Conservation (phyloP, 805 yeast genomes). For the Ogataea haglerorum region DNA sequence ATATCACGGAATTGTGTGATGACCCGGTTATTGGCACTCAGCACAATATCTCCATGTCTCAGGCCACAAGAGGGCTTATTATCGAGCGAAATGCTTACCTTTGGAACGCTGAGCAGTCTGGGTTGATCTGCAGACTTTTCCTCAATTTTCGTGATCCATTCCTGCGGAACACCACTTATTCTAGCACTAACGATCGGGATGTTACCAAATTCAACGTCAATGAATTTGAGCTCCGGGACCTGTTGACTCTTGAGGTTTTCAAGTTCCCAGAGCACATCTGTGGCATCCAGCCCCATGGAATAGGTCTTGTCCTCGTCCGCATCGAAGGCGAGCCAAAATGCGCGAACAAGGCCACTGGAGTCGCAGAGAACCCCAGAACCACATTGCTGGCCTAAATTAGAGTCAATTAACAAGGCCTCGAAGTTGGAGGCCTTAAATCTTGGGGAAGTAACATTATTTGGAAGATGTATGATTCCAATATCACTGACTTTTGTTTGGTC, state of each 20-base stretch:
- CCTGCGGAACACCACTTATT: slow-evolving; percentile 81
- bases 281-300: slow-evolving; percentile 73
- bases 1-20: slow-evolving; percentile 69
- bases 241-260: slow-evolving; percentile 47
- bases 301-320: slow-evolving; percentile 72
- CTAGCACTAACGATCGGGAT: slow-evolving; percentile 72
- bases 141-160: slow-evolving; percentile 73
- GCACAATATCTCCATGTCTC: slow-evolving; percentile 69
- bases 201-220: slow-evolving; percentile 77
- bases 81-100: slow-evolving; percentile 44
- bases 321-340: slow-evolving; percentile 79
- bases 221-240: slow-evolving; percentile 56
- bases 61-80: slow-evolving; percentile 33
- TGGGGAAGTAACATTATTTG: slow-evolving; percentile 65
- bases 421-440: slow-evolving; percentile 82
- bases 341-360: slow-evolving; percentile 73
- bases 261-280: slow-evolving; percentile 58
- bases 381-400: slow-evolving; percentile 68
- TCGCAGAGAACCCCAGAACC: slow-evolving; percentile 74
- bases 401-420: slow-evolving; percentile 74
- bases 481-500: slow-evolving; percentile 77
- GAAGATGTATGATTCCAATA: slow-evolving; percentile 68
- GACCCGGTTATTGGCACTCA: slow-evolving; percentile 62
- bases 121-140: slow-evolving; percentile 53
- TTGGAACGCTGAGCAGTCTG: slow-evolving; percentile 67